These are phyloP conservation scores for Hypoxylon sp. DNA, from an alignment of 2,329 filamentous ascomycete species.

Conservation along the genomic window DNA sequence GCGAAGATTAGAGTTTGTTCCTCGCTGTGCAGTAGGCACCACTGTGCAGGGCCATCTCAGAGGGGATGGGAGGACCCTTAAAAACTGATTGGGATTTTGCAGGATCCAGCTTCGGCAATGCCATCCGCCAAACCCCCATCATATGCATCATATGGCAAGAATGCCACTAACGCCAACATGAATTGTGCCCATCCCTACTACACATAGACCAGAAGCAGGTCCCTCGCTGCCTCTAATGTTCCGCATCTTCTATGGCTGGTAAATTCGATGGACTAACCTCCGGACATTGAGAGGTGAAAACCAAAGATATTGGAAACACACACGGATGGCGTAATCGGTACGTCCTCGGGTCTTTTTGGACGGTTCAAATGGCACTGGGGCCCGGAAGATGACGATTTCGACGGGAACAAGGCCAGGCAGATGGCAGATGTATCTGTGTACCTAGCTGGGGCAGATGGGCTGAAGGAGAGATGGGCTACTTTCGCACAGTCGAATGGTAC, in stretches of 20 bases:
- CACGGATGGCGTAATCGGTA: conserved; percentile 39
- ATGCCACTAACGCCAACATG: conserved; percentile 23
- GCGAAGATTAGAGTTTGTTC: conserved; percentile 39
- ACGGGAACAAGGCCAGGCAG: conserved; percentile 21
- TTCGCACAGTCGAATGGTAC: conserved; percentile 30
- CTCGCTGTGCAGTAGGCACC: conserved; percentile 36
- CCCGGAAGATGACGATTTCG: conserved; percentile 38
- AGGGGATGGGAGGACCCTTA: conserved; percentile 34
- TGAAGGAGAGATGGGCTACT: conserved; percentile 33
- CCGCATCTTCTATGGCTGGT: not conserved
- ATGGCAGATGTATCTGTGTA: conserved; percentile 11
- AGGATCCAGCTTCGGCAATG: conserved; percentile 38
- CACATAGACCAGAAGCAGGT: conserved; percentile 8
- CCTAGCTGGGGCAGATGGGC: conserved; percentile 32
- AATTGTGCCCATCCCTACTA: conserved; percentile 13
- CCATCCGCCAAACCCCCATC: conserved; percentile 37
- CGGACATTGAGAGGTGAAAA: conserved; percentile 11
- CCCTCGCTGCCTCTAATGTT: conserved; percentile 14
- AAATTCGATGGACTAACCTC: not conserved
- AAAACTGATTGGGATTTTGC: conserved; percentile 30
- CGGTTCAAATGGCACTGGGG: conserved; percentile 30
- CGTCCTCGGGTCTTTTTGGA: conserved; percentile 34
- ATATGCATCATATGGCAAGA: conserved; percentile 17
- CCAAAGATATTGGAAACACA: conserved; percentile 31
- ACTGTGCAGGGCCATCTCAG: conserved; percentile 34